Base-by-base conservation (phyloP, 495 filamentous ascomycete species). In the Immersiella caudata region DNA sequence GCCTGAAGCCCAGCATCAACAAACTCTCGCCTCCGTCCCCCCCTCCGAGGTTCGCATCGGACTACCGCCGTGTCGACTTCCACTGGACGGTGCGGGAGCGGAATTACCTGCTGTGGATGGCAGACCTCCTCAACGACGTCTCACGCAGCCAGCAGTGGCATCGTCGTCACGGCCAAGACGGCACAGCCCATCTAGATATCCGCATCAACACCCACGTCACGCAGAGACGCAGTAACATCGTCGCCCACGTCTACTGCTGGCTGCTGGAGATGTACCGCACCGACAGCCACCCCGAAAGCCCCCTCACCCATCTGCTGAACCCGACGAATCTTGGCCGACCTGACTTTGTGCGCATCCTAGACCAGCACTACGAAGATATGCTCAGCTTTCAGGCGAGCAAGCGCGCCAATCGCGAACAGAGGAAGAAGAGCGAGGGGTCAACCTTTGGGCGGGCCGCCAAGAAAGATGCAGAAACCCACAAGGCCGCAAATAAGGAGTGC, bases 261-360 rank as follows among this genome's bases (percentile, higher is more conserved):
- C 67, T 80, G 36, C 66, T 81, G 0, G 78, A 80, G 58, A 70
- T 68, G 63, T 76, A 79, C 65, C 73, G 78, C 26, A 81, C 78
- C n/a, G 40, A 46, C 40, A 12, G 9, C 40, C 40, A 46, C 11
- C 73, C 77, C 35, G 70, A 71, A 58, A 78, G 75, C 18, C 71
- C 78, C 26, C 63, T 79, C 0, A 80, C 78, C 1, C 75, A 76
- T 0, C 68, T 80, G n/a, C 67, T 77, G 18, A 78, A 78, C 51
- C 68, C 70, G 9, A 78, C 78, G 24, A 74, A 75, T 25, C 78
- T 79, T 70, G 89, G 84, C 35, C 79, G 82, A 55, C 79, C 82
- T 64, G 86, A 89, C 69, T 89, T 83, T 20, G 84, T 75, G 52
- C 85, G 84, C 67, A 80, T 81, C 70, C 78, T 85, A 68, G 40